Base-by-base conservation (phyloP, 192 early-diverging fungal species). In the Funneliformis mosseae region DNA sequence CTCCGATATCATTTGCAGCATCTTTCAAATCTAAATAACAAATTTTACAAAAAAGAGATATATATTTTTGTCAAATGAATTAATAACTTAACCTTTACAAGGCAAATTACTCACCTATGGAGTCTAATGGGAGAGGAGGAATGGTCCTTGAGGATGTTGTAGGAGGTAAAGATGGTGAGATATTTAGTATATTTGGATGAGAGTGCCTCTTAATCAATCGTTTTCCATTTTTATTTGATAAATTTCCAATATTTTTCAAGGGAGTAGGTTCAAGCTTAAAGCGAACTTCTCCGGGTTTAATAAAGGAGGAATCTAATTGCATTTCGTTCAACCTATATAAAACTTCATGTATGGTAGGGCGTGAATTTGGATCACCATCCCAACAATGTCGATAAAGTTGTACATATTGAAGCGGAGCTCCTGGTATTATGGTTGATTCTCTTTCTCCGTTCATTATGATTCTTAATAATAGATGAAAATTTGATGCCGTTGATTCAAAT, bases 351-450 rank as follows among this genome's bases (percentile, higher is more conserved):
- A 50, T 50, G 8, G 45, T 12, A 3, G 86, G 86, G 16, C 86
- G 70, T 6, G 71, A 80, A 10, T 28, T 28, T n/a, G 86, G 86
- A 33, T 87, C 81, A 8, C 70, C 82, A 76, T 85, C 81, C 86
- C 86, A 87, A 74, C 86, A 87, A 48, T 79, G 61, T 27, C 81
- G 70, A 68, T 85, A 87, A 7, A 87, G 83, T 23, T 78, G 73
- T 11, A 83, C 81, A 79, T 87, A 87, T 60, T 78, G 72, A 2
- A 79, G 50, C 4, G 85, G 85, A 8, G 85, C 82, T 1, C 85
- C 85, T 16, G 83, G 79, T n/a, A 84, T 64, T 6, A 83, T 74
- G 7, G 77, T n/a, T 33, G 80, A 73, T 63, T 83, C 83, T 23
- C 77, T 60, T 50, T 83, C 83, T 12, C 66, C 80, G 21, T 79